Conservation (phyloP, 345 rosid species). For the Chamaenerion angustifolium region DNA sequence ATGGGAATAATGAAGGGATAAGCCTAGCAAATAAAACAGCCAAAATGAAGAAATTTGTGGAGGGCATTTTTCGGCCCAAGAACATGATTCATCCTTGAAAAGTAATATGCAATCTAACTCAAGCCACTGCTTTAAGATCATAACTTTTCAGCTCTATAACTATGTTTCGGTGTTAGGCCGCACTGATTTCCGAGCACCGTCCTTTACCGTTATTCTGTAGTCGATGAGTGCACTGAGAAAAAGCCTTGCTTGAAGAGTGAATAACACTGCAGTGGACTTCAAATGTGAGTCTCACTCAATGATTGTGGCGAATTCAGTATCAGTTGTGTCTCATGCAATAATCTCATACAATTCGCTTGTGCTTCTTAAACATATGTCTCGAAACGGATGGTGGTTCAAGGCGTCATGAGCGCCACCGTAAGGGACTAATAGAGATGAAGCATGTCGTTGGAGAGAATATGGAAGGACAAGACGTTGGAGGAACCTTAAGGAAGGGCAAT, state of each 20-base stretch:
- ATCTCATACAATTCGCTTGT: conserved; percentile 69
- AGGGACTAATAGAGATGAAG: conserved; percentile 66
- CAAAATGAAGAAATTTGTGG: no score
- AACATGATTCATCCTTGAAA: no score
- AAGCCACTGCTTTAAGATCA: no score
- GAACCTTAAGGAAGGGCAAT: no score
- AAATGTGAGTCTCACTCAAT: conserved; percentile 45
- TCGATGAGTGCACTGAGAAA: conserved; percentile 78
- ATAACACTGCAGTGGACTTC: conserved; percentile 48
- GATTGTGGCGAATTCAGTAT: conserved; percentile 73
- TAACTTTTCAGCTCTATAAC: no score
- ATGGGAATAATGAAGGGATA: no score
- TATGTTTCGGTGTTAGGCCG: conserved; percentile 43
- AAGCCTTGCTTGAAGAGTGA: conserved; percentile 87
- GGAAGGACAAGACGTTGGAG: no score
- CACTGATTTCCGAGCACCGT: conserved; percentile 40
- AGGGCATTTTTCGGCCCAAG: no score
- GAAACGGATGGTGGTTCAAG: conserved; percentile 70
- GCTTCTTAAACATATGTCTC: conserved; percentile 87
- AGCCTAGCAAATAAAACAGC: no score
- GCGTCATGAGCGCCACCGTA: conserved; percentile 62
- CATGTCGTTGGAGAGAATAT: no score
- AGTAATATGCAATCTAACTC: no score
- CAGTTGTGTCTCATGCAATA: conserved; percentile 66
- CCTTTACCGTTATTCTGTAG: conserved; percentile 43